phyloP scores from a whole-genome alignment of 306 rosid genomes.

The Lathyrus oleraceus region DNA sequence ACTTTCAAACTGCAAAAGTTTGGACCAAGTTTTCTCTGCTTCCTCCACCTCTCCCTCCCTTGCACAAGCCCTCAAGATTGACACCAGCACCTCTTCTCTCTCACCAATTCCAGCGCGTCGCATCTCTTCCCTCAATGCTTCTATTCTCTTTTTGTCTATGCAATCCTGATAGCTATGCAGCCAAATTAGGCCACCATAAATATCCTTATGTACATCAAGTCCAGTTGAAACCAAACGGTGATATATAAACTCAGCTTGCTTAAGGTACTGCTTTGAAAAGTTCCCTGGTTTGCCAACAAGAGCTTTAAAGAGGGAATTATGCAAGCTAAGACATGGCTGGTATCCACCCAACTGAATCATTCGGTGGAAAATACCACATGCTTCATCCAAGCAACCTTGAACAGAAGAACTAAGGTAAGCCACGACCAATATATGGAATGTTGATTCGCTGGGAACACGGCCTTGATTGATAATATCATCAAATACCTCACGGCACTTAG shows the following conservation, averaged over 20 bases:
- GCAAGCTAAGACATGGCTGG: slow-evolving; percentile 83
- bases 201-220: slow-evolving; percentile 72
- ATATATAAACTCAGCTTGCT: slow-evolving; percentile 88
- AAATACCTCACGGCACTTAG: slow-evolving; percentile 90
- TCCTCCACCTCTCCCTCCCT: slow-evolving; percentile 70
- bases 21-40: slow-evolving; percentile 68
- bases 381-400: slow-evolving; percentile 88
- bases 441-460: slow-evolving; percentile 85
- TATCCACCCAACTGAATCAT: slow-evolving; percentile 98
- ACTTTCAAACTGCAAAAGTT: slow-evolving; percentile 51
- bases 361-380: slow-evolving; percentile 73
- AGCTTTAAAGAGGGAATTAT: slow-evolving; percentile 79
- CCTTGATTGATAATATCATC: slow-evolving; percentile 90
- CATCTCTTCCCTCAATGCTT: slow-evolving; percentile 68
- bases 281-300: slow-evolving; percentile 67
- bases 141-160: slow-evolving; percentile 72
- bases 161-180: slow-evolving; percentile 89
- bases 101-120: slow-evolving; percentile 62
- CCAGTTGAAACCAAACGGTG: slow-evolving; percentile 77
- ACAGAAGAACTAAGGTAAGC: slow-evolving; percentile 83
- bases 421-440: slow-evolving; percentile 83
- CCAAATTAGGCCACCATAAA: slow-evolving; percentile 87
- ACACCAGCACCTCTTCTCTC: slow-evolving; percentile 68
- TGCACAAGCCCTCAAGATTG: slow-evolving; percentile 78
- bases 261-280: slow-evolving; percentile 68